Evolutionary conservation across 352 stramenopile genomes (phyloP), one percentile per base, ranked within the genome.

Genomic region (Salisapilia sapeloensis): DNA sequence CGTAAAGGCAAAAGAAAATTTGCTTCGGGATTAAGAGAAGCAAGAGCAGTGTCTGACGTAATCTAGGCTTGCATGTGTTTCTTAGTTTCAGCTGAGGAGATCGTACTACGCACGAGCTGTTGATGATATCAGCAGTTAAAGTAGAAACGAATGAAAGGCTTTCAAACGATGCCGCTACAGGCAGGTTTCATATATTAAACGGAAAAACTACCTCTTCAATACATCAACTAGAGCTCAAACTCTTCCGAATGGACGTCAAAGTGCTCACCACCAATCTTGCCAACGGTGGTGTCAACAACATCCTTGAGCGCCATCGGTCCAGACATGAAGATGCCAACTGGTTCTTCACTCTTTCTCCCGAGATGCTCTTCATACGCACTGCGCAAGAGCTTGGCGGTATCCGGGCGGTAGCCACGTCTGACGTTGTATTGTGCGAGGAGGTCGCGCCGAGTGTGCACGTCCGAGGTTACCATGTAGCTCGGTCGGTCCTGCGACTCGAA

Each of bases 271-370:
- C 33, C 39, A 10, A 57, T 26, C 9, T 31, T n/a, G 11, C 34
- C 25, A 10, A 53, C 36, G 2, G 24, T 29, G 4, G 7, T 5
- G 9, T 53, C 38, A 0, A 27, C 38, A 19, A 26, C 35, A 0
- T 24, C 19, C 40, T 69, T 69, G 16, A 69, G 41, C 2, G 42
- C 46, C 8, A 51, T 43, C 4, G 56, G 53, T 3, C 48, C 56
- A 4, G 56, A 69, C 19, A 69, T 50, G 36, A 69, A 63, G 12
- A 69, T 36, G 4, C 52, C 56, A 12, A 69, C 48, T 5, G 23
- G 19, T 29, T 15, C 5, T 29, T 19, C 4, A 26, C 15, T 8
- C 11, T 2, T 22, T 22, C 27, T 2, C 12, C 6, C 1, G 12
- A 7, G 7, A 31, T 56, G 40, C 7, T 28, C 34, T 1, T 38